Base-by-base conservation (phyloP, 441 rosid species). In the Pelargonium citronellum region DNA sequence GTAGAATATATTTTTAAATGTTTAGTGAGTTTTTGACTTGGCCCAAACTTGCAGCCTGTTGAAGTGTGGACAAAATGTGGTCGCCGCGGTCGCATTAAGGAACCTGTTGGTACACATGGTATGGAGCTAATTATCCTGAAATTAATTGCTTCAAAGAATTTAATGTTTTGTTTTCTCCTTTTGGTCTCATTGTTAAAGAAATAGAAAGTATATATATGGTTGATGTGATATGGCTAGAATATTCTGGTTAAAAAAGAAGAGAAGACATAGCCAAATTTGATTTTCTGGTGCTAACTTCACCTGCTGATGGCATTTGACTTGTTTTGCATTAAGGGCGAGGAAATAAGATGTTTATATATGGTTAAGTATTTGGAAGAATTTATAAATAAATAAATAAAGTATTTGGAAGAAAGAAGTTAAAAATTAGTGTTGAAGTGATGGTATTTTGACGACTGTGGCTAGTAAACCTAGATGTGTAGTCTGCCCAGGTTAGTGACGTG, bases 21-120 rank as follows among this genome's bases (percentile, higher is more conserved):
- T 22, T 24, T 20, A 64, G 27, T 1, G 17, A 9, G 58, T 43
- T 27, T 83, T 15, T 41, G 2, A 61, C 66, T n/a, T 55, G 64
- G 41, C 43, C 27, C 22, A 8, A 20, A 66, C 30, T 53, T 71
- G 80, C 87, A 94, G 98, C 99, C 96, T 69, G 94, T 95, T 13
- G 98, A 95, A 84, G 94, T 91, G 64, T 90, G 89, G 88, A 82
- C 93, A 5, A 95, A 92, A 77, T 82, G 87, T 0, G 97, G 97
- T 41, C 87, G 88, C 1, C 96, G 96, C 65, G 97, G 97, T 78
- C 94, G 93, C 15, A 78, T 95, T 41, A 95, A 82, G 89, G 97
- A 95, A 80, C 98, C 96, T 75, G 82, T 91, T 49, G 97, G 97
- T 12, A 92, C 99, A 74, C 98, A 95, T 67, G 97, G 99, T 85